Conservation (phyloP, 2,329 filamentous ascomycete genomes). For the Botrytis cinerea region DNA sequence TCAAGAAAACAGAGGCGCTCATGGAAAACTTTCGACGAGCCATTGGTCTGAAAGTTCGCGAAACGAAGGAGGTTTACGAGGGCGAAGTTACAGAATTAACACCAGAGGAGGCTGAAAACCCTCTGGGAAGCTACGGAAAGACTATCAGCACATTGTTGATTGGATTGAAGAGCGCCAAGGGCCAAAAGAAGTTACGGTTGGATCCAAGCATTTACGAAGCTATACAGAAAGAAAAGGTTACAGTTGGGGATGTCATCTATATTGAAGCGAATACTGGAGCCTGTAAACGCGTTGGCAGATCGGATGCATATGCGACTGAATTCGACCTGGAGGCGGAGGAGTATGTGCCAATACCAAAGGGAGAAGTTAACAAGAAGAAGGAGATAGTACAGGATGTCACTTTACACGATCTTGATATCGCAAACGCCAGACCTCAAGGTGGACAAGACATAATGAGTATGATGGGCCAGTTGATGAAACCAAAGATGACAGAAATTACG, state of each 20-base stretch:
- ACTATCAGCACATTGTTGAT: slow-evolving; percentile 96
- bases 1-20: slow-evolving; percentile 98
- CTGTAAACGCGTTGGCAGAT: slow-evolving; percentile 94
- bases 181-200: slow-evolving; percentile 94
- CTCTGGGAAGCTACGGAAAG: slow-evolving; percentile 92
- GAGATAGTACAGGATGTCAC: slow-evolving; percentile 99
- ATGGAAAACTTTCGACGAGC: slow-evolving; percentile 99
- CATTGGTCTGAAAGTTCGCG: slow-evolving; percentile 93
- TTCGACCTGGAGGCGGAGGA: slow-evolving; percentile 99
- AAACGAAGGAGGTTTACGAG: slow-evolving; percentile 99
- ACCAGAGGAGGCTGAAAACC: slow-evolving; percentile 97
- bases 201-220: slow-evolving; percentile 99
- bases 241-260: slow-evolving; percentile 96
- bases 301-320: slow-evolving; percentile 95
- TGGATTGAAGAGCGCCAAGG: slow-evolving; percentile 90
- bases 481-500: slow-evolving; percentile 98
- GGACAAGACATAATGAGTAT: slow-evolving; percentile 99
- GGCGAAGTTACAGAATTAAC: slow-evolving; percentile 97
- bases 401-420: slow-evolving; percentile 92
- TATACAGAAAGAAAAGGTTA: slow-evolving; percentile 96
- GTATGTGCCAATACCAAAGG: slow-evolving; percentile 98
- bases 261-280: slow-evolving; percentile 99
- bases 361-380: slow-evolving; percentile 99
- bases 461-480: slow-evolving; percentile 99
- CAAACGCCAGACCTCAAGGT: slow-evolving; percentile 91